phyloP scores from a whole-genome alignment of 1,284 basidiomycete genomes.

The Fistulina hepatica region DNA sequence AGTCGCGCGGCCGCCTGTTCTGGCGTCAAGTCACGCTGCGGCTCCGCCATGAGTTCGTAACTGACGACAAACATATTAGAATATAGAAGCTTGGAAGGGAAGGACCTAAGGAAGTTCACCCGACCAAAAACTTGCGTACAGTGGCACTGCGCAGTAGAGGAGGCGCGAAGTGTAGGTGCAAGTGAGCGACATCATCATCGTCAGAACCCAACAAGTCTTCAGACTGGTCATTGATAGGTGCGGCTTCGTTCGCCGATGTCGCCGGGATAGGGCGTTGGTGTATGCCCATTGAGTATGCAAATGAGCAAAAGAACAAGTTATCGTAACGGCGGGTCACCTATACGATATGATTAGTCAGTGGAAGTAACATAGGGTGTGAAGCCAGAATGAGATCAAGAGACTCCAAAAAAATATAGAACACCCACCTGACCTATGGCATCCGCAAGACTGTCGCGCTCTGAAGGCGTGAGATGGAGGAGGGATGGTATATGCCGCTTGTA shows the following conservation, averaged over 20 bases:
- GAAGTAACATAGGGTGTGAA: too few relatives aligned
- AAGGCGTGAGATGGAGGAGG: conserved; percentile 45
- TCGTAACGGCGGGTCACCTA: conserved; percentile 76
- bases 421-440: conserved; percentile 48
- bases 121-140: conserved; percentile 87
- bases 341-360: too few relatives aligned
- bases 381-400: too few relatives aligned
- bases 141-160: conserved; percentile 76
- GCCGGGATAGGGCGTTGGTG: conserved; percentile 67
- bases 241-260: conserved; percentile 2
- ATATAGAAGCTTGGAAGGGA: not conserved
- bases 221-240: conserved; percentile 8
- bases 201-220: conserved; percentile 26
- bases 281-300: conserved; percentile 96
- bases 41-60: conserved; percentile 87
- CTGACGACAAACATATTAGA: conserved; percentile 27
- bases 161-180: conserved; percentile 87
- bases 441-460: conserved; percentile 58
- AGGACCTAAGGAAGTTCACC: conserved; percentile 37
- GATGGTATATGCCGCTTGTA: conserved; percentile 70
- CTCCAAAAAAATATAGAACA: too few relatives aligned
- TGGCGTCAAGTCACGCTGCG: conserved; percentile 84
- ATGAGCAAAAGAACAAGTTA: conserved; percentile 78
- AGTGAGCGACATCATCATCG: conserved; percentile 56
- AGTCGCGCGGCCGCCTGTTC: conserved; percentile 78